Base-by-base conservation (phyloP, 2,329 filamentous ascomycete genomes). In the Botrytis byssoidea region DNA sequence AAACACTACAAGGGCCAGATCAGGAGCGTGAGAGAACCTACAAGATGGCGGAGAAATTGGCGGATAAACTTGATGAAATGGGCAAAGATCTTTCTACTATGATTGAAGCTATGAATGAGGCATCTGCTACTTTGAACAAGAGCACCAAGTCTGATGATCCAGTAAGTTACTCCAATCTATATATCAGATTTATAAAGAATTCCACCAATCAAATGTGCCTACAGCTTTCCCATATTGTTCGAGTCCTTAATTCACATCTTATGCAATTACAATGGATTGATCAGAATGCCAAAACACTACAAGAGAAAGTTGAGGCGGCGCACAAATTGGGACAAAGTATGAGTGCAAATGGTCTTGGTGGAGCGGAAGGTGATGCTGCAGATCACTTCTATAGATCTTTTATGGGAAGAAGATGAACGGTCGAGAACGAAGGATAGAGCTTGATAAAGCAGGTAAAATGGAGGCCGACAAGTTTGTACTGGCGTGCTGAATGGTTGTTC, bases 21-120 rank as follows among this genome's bases (percentile, higher is more conserved):
- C 94, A 97, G 83, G 96, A 99, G 85, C 91, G 96, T 66, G 96
- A 99, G 86, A 89, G 92, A 82, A 98, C 95, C 77, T 98, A 98
- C 85, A 97, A 97, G 87, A 86, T 97, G 70, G 96, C 96, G 2
- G 96, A 99, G 86, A 96, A 94, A 83, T 88, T 98, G 77, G 94
- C 94, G 18, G 93, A 97, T 81, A 90, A 93, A 77, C 86, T 99
- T 77, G 95, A 97, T 74, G 94, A 97, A 79, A 97, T 98, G 90
- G 94, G 94, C 80, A 93, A 94, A 81, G 94, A 97, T 81, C 86
- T 99, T 76, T 91, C 90, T 66, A 95, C 94, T 84, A 98, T 99
- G 94, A 97, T 99, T 79, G 95, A 97, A 81, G 96, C 98, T 83
- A 97, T 99, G 81, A 99, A 99, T 82, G 90, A 91, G 78, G 95